A percentile compares a stretch with the other conserved stretches of the same genome.
Evolutionary conservation across 2,329 filamentous ascomycete species (phyloP).

Genomic region (Harringtonia aguacate): DNA sequence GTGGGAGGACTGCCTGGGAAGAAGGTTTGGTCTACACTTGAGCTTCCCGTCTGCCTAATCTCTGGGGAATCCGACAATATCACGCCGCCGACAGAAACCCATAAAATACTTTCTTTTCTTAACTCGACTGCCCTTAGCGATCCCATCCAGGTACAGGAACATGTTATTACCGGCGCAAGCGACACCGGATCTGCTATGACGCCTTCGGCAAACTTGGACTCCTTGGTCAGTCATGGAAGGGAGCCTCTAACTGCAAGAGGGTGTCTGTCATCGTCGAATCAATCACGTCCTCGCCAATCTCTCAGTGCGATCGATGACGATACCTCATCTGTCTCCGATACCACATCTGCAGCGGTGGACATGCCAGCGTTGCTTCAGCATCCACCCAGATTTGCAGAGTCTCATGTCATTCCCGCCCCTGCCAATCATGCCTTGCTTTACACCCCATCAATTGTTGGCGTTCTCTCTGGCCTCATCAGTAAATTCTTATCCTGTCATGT

Average conservation of each 20-base stretch:
- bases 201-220: too few species aligned
- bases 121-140: too few species aligned
- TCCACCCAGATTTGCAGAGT: constrained; percentile 50
- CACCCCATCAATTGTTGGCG: constrained; percentile 62
- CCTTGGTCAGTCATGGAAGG: too few species aligned
- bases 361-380: constrained; percentile 37
- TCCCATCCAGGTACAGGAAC: too few species aligned
- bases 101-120: constrained; percentile 20
- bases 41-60: constrained; percentile 67
- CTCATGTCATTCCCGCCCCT: constrained; percentile 60
- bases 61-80: constrained; percentile 68
- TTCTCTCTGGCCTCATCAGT: constrained; percentile 69
- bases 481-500: constrained; percentile 69
- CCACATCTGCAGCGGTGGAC: constrained; percentile 20
- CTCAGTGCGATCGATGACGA: too few species aligned
- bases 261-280: too few species aligned
- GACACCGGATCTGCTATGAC: too few species aligned
- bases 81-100: constrained; percentile 32
- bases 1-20: constrained; percentile 57
- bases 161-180: too few species aligned
- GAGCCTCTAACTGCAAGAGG: too few species aligned
- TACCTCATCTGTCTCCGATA: not conserved
- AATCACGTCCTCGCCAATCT: too few species aligned
- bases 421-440: constrained; percentile 81
- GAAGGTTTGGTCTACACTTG: constrained; percentile 60